Percentiles rank a stretch among this genome's conserved stretches.
Conservation (phyloP, 345 rosid genomes). For the Syzygium grande region DNA sequence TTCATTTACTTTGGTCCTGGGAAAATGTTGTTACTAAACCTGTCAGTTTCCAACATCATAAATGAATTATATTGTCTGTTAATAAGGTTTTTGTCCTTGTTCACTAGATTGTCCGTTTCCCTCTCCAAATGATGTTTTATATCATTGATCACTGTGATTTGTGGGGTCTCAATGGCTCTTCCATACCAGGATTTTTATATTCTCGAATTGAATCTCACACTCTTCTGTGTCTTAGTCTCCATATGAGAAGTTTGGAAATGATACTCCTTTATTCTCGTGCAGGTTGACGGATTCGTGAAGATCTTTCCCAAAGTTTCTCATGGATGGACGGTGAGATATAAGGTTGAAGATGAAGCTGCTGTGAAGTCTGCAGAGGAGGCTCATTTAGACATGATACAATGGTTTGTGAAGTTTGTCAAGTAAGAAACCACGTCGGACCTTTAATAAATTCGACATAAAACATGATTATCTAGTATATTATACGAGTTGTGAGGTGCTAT, state of each 20-base stretch:
- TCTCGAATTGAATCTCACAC: not conserved
- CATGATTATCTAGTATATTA: not conserved
- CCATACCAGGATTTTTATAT: not conserved
- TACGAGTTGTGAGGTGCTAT: not conserved
- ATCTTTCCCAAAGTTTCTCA: constrained; percentile 63
- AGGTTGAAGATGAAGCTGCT: constrained; percentile 30
- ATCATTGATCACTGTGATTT: not conserved
- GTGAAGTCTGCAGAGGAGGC: constrained; percentile 62
- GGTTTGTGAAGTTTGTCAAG: constrained; percentile 53
- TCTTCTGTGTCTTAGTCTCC: not conserved
- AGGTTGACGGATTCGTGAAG: constrained; percentile 62
- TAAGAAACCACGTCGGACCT: constrained; percentile 8
- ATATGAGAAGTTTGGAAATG: not conserved
- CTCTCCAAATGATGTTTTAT: not conserved
- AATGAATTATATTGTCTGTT: not conserved
- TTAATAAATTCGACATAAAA: not conserved
- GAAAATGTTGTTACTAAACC: not conserved
- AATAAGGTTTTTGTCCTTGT: not conserved
- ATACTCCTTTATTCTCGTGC: not conserved
- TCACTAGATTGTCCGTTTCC: not conserved
- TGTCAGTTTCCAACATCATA: not conserved
- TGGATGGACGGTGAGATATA: constrained; percentile 72
- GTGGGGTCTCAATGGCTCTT: not conserved
- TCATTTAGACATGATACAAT: constrained; percentile 47
- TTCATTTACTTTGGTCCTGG: not conserved